Base-by-base conservation (phyloP, 2,329 filamentous ascomycete species). In the Cercospora sp. region DNA sequence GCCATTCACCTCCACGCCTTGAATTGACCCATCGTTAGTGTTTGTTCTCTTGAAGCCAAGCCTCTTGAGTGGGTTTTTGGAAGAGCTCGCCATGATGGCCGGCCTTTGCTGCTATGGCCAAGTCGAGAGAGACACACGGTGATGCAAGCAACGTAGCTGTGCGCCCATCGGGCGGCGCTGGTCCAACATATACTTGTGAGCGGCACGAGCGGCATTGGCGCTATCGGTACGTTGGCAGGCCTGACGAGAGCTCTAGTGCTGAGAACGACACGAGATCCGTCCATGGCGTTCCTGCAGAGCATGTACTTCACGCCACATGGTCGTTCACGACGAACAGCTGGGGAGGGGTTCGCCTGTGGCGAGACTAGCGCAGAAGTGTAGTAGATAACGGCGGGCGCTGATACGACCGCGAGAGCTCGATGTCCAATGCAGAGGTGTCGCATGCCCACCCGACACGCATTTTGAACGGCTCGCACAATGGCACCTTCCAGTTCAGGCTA, bases 11-110 rank as follows among this genome's bases (percentile, higher is more conserved):
- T 58, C 53, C 5, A 61, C 40, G 28, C 63, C 66, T n/a, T 45
- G 55, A 60, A 66, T 63, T 24, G 68, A 40, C 6, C 61, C 65
- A n/a, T 70, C 69, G 18, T 66, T 66, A 43, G 73, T 74, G 65
- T 70, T 73, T 43, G 68, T 70, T 55, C 72, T 68, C 65, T 72
- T 71, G 69, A 73, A 74, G 68, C 66, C 72, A 37, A 74, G 65
- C 66, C 73, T 65, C 67, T 73, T 72, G 34, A 71, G 66, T 10
- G 60, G 63, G 51, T 63, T 68, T 43, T 68, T 71, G 45, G 45
- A 55, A 37, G 45, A 53, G 49, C 64, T 61, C 43, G 65, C 65
- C 69, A 71, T 71, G 51, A 21, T 63, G 61, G 18, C 30, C 3
- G 30, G 55, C 55, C 37, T 32, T 5, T 59, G 55, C 55, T 34